phyloP scores from a whole-genome alignment of 2,329 filamentous ascomycete species.

The Calonectria pauciramosa region DNA sequence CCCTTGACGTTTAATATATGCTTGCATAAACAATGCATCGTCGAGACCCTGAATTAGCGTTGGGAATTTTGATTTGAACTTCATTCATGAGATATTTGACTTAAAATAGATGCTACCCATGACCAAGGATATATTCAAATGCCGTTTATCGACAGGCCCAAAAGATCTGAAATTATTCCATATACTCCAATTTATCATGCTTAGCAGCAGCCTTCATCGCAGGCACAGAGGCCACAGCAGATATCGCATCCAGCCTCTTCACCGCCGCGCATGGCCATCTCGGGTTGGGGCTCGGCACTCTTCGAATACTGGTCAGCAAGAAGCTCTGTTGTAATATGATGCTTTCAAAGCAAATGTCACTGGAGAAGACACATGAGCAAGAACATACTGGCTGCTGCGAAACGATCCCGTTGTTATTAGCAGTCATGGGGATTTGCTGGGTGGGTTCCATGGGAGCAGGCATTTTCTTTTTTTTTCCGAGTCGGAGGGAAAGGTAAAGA shows the following conservation, averaged over 20 bases:
- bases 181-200: not conserved
- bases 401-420: slow-evolving; percentile 51
- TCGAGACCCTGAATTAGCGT: not conserved
- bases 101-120: not conserved
- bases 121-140: not conserved
- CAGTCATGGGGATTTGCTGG: slow-evolving; percentile 60
- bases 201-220: slow-evolving; percentile 59
- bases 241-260: slow-evolving; percentile 61
- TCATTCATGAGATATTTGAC: not conserved
- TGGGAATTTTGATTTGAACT: not conserved
- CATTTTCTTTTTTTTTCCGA: slow-evolving; percentile 46
- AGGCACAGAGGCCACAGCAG: slow-evolving; percentile 61
- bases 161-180: not conserved
- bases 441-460: slow-evolving; percentile 55
- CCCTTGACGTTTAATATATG: not conserved
- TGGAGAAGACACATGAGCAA: not conserved
- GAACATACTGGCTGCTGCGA: slow-evolving; percentile 58
- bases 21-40: not conserved
- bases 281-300: slow-evolving; percentile 56
- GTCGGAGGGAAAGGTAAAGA: not conserved
- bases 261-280: slow-evolving; percentile 58
- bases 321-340: too few species aligned
- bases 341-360: not conserved
- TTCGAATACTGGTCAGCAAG: slow-evolving; percentile 31
- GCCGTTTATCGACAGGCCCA: not conserved